phyloP scores from a whole-genome alignment of 805 yeast genomes.

The Zygoascus flipseniorum region DNA sequence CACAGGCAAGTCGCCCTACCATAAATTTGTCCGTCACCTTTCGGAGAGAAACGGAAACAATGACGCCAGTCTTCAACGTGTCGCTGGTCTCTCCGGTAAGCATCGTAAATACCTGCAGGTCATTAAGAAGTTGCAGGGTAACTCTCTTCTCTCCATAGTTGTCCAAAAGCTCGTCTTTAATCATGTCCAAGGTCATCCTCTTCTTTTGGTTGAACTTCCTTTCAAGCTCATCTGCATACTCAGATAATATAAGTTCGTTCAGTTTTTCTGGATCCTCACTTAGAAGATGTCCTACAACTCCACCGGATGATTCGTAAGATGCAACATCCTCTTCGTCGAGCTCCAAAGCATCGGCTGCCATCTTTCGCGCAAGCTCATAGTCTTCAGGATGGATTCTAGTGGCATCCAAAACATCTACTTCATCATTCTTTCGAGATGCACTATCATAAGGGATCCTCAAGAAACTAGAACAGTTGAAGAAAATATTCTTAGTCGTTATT shows the following conservation, averaged over 20 bases:
- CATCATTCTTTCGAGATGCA: conserved; percentile 42
- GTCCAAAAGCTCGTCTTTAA: conserved; percentile 76
- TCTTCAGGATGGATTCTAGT: conserved; percentile 98
- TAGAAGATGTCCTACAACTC: conserved; percentile 65
- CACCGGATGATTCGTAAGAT: conserved; percentile 72
- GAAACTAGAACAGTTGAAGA: conserved; percentile 89
- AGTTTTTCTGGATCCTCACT: conserved; percentile 68
- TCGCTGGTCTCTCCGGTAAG: conserved; percentile 79
- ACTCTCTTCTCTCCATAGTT: conserved; percentile 83
- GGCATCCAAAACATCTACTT: conserved; percentile 74
- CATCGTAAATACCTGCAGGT: conserved; percentile 73
- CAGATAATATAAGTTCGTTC: conserved; percentile 81
- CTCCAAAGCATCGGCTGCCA: conserved; percentile 97
- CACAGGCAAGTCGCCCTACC: conserved; percentile 44
- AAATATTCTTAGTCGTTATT: conserved; percentile 69
- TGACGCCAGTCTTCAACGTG: conserved; percentile 55
- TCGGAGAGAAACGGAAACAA: conserved; percentile 67
- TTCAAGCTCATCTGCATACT: conserved; percentile 84
- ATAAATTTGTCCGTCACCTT: conserved; percentile 45
- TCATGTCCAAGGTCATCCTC: conserved; percentile 72
- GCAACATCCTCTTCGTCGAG: conserved; percentile 88
- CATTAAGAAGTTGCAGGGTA: conserved; percentile 54
- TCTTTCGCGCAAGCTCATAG: conserved; percentile 88
- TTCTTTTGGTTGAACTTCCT: conserved; percentile 51
- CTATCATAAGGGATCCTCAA: conserved; percentile 66